Percentiles rank a stretch among this genome's conserved stretches.
Conservation (phyloP, 2,329 filamentous ascomycete genomes). For the Sordariomycetes sp. region DNA sequence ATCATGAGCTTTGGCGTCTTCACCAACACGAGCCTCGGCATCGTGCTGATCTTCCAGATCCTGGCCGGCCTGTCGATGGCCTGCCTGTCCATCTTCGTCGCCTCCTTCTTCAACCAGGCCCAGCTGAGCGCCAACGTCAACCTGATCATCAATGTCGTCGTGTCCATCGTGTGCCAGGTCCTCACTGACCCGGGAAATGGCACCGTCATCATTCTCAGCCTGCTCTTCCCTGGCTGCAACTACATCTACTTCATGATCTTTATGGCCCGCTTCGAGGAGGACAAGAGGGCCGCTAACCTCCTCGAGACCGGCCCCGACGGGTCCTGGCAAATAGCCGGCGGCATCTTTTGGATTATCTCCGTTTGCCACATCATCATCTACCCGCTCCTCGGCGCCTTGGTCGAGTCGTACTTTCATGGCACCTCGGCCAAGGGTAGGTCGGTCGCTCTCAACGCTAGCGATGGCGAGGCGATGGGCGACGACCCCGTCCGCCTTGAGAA, state of each 20-base stretch:
- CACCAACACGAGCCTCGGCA: slow-evolving; percentile 46
- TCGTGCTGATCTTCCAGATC: slow-evolving; percentile 66
- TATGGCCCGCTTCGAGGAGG: slow-evolving; percentile 65
- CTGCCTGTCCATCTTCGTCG: slow-evolving; percentile 72
- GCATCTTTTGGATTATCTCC: slow-evolving; percentile 68
- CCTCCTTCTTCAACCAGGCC: slow-evolving; percentile 74
- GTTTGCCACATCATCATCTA: slow-evolving; percentile 70
- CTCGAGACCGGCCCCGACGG: slow-evolving; percentile 49
- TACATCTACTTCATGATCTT: slow-evolving; percentile 73
- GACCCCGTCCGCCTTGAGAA: slow-evolving; percentile 57
- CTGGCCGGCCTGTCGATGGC: slow-evolving; percentile 66
- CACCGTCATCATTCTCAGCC: slow-evolving; percentile 56
- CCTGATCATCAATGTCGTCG: slow-evolving; percentile 59
- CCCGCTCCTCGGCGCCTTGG: slow-evolving; percentile 60
- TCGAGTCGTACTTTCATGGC: slow-evolving; percentile 68
- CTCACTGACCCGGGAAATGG: slow-evolving; percentile 50
- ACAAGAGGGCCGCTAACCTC: slow-evolving; percentile 50
- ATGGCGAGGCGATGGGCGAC: slow-evolving; percentile 14
- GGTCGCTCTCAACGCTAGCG: slow-evolving; percentile 4
- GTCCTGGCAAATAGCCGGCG: slow-evolving; percentile 60
- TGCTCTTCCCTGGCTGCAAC: slow-evolving; percentile 80
- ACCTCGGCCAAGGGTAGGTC: slow-evolving; percentile 52
- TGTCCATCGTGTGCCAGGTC: slow-evolving; percentile 76
- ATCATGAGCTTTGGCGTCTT: slow-evolving; percentile 57
- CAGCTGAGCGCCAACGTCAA: slow-evolving; percentile 79